Percentiles rank a stretch among this genome's conserved stretches.
Evolutionary conservation across 768 basidiomycete genomes (phyloP).

Genomic region (Phlebiopsis gigantea): DNA sequence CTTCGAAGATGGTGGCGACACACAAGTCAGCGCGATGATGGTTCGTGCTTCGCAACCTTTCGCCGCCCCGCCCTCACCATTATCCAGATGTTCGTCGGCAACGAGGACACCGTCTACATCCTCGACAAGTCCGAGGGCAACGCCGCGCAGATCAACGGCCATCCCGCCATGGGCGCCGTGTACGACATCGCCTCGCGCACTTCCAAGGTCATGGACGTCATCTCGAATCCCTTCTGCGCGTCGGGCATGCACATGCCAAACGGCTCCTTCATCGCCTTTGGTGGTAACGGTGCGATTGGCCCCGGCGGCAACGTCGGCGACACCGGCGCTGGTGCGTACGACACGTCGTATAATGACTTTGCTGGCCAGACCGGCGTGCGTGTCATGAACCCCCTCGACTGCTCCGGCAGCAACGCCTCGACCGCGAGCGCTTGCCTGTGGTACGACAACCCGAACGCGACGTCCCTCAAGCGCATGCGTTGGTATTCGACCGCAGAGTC

Average conservation of each 20-base stretch:
- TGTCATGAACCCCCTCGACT: conserved; percentile 63
- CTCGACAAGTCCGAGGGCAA: conserved; percentile 90
- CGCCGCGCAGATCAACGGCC: conserved; percentile 54
- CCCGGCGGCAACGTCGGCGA: conserved; percentile 57
- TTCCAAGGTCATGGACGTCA: conserved; percentile 63
- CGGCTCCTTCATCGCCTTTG: conserved; percentile 69
- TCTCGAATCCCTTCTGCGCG: conserved; percentile 74
- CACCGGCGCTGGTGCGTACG: conserved; percentile 44
- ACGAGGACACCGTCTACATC: conserved; percentile 77
- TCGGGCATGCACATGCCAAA: conserved; percentile 82
- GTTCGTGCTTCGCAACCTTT: conserved; percentile 21
- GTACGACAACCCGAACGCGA: conserved; percentile 60
- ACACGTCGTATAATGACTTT: conserved; percentile 69
- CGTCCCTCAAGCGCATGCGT: conserved; percentile 62
- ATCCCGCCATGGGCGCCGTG: conserved; percentile 70
- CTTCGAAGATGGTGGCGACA: conserved; percentile 30
- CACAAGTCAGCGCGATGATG: conserved; percentile 51
- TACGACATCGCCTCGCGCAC: conserved; percentile 64
- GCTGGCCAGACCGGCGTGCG: conserved; percentile 80
- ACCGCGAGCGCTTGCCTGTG: conserved; percentile 49
- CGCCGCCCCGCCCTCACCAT: background rate
- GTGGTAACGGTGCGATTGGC: conserved; percentile 73
- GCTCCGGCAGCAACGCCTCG: conserved; percentile 41
- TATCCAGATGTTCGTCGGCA: conserved; percentile 75
- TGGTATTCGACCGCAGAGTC: conserved; percentile 81